Percentiles rank a stretch among this genome's conserved stretches.
Conservation (phyloP, 768 basidiomycete species). For the Tulasnella sp. region DNA sequence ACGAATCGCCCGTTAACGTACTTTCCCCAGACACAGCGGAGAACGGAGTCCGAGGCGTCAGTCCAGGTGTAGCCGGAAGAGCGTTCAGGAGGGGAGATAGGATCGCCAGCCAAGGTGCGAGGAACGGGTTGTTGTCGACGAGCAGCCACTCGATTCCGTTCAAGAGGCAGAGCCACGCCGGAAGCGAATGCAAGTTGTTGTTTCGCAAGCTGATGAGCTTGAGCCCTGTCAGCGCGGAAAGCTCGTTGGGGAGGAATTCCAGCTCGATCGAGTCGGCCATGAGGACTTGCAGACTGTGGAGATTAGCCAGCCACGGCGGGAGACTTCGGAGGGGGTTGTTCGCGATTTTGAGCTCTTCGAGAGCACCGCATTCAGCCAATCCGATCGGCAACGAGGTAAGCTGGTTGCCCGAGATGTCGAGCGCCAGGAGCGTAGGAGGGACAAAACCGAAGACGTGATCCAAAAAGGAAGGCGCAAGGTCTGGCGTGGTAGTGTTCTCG, state of each 20-base stretch:
- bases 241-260: slow-evolving; percentile 56
- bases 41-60: slow-evolving; percentile 4
- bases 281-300: slow-evolving; percentile 70
- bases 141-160: slow-evolving; percentile 71
- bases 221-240: slow-evolving; percentile 62
- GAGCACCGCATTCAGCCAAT: slow-evolving; percentile 61
- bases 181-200: slow-evolving; percentile 79
- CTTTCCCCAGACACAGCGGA: slow-evolving; percentile 5
- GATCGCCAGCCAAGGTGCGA: slow-evolving; percentile 83
- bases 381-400: slow-evolving; percentile 73
- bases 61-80: slow-evolving; percentile 25
- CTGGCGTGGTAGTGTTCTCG: slow-evolving; percentile 66
- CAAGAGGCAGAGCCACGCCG: slow-evolving; percentile 93
- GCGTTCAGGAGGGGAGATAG: slow-evolving; percentile 60
- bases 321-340: slow-evolving; percentile 85
- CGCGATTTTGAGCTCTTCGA: slow-evolving; percentile 91
- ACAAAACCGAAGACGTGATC: slow-evolving; percentile 59
- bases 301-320: slow-evolving; percentile 74
- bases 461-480: slow-evolving; percentile 66
- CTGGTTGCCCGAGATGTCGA: slow-evolving; percentile 88
- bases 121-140: slow-evolving; percentile 95
- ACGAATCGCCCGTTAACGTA: background rate
- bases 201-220: slow-evolving; percentile 83
- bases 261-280: slow-evolving; percentile 89
- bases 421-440: slow-evolving; percentile 65